Evolutionary conservation across 345 rosid species (phyloP).

Genomic region (Laguncularia racemosa): DNA sequence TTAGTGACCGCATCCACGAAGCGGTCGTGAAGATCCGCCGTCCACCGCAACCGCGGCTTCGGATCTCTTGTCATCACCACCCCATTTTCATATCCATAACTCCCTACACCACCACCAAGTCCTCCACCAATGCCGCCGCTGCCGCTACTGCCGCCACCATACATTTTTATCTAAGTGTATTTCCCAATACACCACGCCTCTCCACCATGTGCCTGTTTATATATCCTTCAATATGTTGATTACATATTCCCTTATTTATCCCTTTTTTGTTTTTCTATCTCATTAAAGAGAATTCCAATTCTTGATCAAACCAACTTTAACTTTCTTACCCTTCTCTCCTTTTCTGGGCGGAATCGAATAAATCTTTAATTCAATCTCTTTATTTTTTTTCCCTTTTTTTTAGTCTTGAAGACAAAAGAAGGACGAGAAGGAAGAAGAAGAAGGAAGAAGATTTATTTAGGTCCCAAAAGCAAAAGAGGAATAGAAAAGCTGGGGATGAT

Average conservation of each 20-base stretch:
- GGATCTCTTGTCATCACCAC: slow-evolving; percentile 85
- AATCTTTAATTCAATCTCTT: slow-evolving; percentile 1
- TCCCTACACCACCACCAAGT: slow-evolving; percentile 2
- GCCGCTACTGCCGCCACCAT: slow-evolving; percentile 27
- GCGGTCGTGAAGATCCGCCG: slow-evolving; percentile 58
- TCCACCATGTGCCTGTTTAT: background rate
- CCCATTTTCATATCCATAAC: slow-evolving; percentile 37
- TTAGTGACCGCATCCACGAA: slow-evolving; percentile 63
- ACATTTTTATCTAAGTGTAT: slow-evolving; percentile 1
- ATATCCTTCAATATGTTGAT: no score
- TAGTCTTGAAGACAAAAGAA: background rate
- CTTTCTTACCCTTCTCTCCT: background rate
- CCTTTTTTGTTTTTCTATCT: background rate
- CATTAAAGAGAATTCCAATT: slow-evolving; percentile 6
- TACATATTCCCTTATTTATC: background rate
- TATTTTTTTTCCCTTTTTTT: background rate
- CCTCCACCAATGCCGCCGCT: slow-evolving; percentile 20
- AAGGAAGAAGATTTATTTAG: background rate
- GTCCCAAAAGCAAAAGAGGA: slow-evolving; percentile 1
- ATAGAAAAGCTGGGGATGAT: background rate
- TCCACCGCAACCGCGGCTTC: slow-evolving; percentile 74
- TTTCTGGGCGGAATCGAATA: background rate
- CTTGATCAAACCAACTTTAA: slow-evolving; percentile 4
- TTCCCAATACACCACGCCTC: background rate
- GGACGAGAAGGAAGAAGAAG: background rate